A percentile compares a stretch with the other conserved stretches of the same genome.
phyloP scores from a whole-genome alignment of 306 rosid genomes.

The barrel medic (Medicago truncatula) region DNA sequence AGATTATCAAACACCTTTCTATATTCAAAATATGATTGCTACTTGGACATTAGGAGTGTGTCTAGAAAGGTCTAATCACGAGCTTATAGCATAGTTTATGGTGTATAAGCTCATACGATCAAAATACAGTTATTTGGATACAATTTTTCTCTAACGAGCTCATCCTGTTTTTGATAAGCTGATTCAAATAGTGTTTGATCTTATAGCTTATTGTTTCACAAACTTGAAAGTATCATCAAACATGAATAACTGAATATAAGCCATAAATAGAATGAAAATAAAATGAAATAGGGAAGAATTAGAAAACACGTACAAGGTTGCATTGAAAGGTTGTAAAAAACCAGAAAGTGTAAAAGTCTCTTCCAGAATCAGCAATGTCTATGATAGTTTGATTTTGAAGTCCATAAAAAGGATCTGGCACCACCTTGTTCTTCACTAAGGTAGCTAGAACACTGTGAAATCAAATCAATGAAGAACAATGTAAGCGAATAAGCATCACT shows the following conservation, averaged over 20 bases:
- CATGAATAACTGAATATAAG: background rate
- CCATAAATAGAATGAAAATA: background rate
- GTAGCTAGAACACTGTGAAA: conserved; percentile 78
- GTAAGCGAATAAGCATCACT: background rate
- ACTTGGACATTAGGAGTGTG: too few relatives aligned
- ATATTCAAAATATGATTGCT: too few relatives aligned
- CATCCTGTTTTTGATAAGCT: too few relatives aligned
- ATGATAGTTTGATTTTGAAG: conserved; percentile 67
- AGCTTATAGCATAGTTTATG: too few relatives aligned
- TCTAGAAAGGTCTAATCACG: too few relatives aligned
- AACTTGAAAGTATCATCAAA: background rate
- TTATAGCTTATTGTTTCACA: background rate
- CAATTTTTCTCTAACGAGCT: too few relatives aligned
- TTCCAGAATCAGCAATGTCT: conserved; percentile 95
- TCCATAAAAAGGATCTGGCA: conserved; percentile 94
- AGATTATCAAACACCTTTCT: background rate
- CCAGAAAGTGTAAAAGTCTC: conserved; percentile 93
- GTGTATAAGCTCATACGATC: too few relatives aligned
- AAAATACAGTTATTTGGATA: too few relatives aligned
- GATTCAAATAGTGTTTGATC: too few relatives aligned
- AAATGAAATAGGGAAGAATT: background rate
- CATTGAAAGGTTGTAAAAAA: conserved; percentile 75
- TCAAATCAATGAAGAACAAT: conserved; percentile 22
- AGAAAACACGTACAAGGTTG: conserved; percentile 60
- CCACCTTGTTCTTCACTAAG: conserved; percentile 76